Evolutionary conservation across 768 basidiomycete species (phyloP).

Genomic region (Tylopilus rubrobrunneus): DNA sequence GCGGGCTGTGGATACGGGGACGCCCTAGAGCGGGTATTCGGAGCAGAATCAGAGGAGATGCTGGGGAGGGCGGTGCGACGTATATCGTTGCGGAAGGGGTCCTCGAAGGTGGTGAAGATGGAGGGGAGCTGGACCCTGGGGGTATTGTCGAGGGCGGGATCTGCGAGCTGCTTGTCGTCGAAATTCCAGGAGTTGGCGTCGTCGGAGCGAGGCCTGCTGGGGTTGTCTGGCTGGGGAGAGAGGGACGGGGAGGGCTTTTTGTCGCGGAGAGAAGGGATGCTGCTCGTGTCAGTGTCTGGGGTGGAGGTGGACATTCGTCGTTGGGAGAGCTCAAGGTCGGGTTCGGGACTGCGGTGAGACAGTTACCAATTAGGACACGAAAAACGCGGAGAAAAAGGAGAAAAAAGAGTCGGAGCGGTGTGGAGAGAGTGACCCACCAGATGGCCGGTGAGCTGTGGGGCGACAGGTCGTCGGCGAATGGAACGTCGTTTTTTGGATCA

Average conservation of each 20-base stretch:
- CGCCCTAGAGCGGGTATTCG: slow-evolving; percentile 45
- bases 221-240: slow-evolving; percentile 43
- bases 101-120: slow-evolving; percentile 68
- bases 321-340: slow-evolving; percentile 49
- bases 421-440: slow-evolving; percentile 37
- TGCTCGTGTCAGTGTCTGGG: slow-evolving; percentile 57
- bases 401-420: slow-evolving; percentile 13
- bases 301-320: slow-evolving; percentile 80
- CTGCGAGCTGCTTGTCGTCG: slow-evolving; percentile 38
- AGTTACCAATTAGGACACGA: slow-evolving; percentile 10
- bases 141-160: slow-evolving; percentile 39
- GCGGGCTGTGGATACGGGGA: slow-evolving; percentile 53
- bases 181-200: slow-evolving; percentile 27
- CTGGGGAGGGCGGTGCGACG: slow-evolving; percentile 66
- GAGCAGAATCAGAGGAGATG: slow-evolving; percentile 45
- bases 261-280: slow-evolving; percentile 54
- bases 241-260: slow-evolving; percentile 54
- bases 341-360: slow-evolving; percentile 33
- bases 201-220: slow-evolving; percentile 35
- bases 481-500: slow-evolving; percentile 40
- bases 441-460: slow-evolving; percentile 44
- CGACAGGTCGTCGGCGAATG: slow-evolving; percentile 46
- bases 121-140: slow-evolving; percentile 67
- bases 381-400: slow-evolving; percentile 10
- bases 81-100: slow-evolving; percentile 48